These are phyloP conservation scores for Hygrophorus russula DNA, from an alignment of 768 basidiomycete species.

Conservation along the genomic window DNA sequence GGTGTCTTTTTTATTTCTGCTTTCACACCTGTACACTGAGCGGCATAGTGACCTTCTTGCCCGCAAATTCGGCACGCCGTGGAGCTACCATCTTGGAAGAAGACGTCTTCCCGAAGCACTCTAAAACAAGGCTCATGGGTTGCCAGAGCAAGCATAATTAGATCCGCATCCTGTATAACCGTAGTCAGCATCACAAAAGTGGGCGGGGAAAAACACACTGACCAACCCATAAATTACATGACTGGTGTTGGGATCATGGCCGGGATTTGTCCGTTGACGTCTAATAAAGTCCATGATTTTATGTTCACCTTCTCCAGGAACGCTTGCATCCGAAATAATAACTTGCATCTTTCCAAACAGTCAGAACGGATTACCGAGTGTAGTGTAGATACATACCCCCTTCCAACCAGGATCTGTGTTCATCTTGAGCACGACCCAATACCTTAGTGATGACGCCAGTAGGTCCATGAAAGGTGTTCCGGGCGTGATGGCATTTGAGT, in stretches of 20 bases:
- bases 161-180: constrained; percentile 79
- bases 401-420: constrained; percentile 96
- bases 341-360: constrained; percentile 63
- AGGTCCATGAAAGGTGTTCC: constrained; percentile 98
- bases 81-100: constrained; percentile 67
- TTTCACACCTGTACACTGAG: constrained; percentile 81
- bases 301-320: constrained; percentile 98
- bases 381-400: constrained; percentile 38
- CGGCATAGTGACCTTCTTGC: constrained; percentile 89
- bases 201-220: constrained; percentile 15
- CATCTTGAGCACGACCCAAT: constrained; percentile 94
- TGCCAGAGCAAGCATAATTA: constrained; percentile 96
- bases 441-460: constrained; percentile 76
- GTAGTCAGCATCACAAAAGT: constrained; percentile 8
- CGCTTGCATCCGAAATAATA: constrained; percentile 92
- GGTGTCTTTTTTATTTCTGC: constrained; percentile 58
- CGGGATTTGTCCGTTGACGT: constrained; percentile 74
- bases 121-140: constrained; percentile 98
- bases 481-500: constrained; percentile 97
- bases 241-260: constrained; percentile 89
- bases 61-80: constrained; percentile 87
- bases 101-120: constrained; percentile 97
- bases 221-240: constrained; percentile 98
- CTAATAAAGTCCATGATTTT: constrained; percentile 99
- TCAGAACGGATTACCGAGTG: background rate